These are phyloP conservation scores for Debaryomycetaceae sp. DNA, from an alignment of 1,139 yeast genomes.

Conservation along the genomic window DNA sequence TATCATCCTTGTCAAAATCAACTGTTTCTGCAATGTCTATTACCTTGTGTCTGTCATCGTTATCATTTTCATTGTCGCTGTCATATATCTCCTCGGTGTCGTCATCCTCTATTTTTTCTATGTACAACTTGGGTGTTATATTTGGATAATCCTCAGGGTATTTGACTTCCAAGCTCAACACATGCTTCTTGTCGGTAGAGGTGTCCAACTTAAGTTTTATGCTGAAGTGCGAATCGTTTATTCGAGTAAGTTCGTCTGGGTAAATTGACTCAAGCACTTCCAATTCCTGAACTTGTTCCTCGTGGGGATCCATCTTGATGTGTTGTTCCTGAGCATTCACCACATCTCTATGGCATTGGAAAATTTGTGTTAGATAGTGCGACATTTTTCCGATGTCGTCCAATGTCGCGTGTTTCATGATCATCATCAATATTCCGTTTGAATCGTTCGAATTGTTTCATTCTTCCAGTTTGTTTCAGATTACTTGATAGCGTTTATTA, in stretches of 20 bases:
- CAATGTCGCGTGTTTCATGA: not conserved
- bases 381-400: slow-evolving; percentile 4
- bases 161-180: slow-evolving; percentile 51
- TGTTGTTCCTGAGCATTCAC: not conserved
- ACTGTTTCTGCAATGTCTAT: slow-evolving; percentile 57
- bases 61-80: slow-evolving; percentile 45
- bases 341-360: not conserved
- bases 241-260: slow-evolving; percentile 72
- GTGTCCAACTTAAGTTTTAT: slow-evolving; percentile 58
- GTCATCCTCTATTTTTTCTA: slow-evolving; percentile 35
- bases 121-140: slow-evolving; percentile 53
- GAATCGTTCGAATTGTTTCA: not conserved
- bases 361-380: not conserved
- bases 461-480: not conserved
- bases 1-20: slow-evolving; percentile 47
- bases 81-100: slow-evolving; percentile 41
- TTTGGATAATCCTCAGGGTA: slow-evolving; percentile 76
- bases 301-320: slow-evolving; percentile 61
- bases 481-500: not conserved
- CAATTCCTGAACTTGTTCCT: slow-evolving; percentile 76
- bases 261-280: slow-evolving; percentile 86
- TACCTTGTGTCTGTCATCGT: slow-evolving; percentile 39
- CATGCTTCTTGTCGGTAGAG: slow-evolving; percentile 49
- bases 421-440: not conserved
- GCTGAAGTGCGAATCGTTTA: slow-evolving; percentile 43